phyloP scores from a whole-genome alignment of 164 flowering plant genomes.

The Echeveria elegans region DNA sequence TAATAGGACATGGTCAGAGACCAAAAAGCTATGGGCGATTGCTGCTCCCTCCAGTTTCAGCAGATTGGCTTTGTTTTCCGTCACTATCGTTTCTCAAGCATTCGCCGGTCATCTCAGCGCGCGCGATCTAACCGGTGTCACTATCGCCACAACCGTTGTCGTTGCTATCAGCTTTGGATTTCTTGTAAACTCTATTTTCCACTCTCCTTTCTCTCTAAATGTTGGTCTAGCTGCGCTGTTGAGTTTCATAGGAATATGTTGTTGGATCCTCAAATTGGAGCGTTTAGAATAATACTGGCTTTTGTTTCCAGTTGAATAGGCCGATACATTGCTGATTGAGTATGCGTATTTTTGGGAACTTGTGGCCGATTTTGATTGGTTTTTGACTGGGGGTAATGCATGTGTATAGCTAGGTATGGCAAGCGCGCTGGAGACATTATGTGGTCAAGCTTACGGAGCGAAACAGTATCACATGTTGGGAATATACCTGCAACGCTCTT shows the following conservation, averaged over 20 bases:
- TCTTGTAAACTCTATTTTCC: conserved; percentile 14
- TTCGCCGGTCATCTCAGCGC: conserved; percentile 32
- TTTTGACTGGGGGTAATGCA: background rate
- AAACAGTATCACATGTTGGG: conserved; percentile 41
- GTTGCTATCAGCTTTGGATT: conserved; percentile 25
- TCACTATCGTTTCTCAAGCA: conserved; percentile 27
- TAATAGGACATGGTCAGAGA: conserved; percentile 15
- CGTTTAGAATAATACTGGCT: no score
- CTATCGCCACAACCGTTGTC: conserved; percentile 23
- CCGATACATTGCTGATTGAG: background rate
- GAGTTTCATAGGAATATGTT: no score
- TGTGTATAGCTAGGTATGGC: conserved; percentile 45
- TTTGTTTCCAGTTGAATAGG: background rate
- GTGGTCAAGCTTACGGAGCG: conserved; percentile 55
- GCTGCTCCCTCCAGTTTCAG: conserved; percentile 29
- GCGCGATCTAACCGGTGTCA: conserved; percentile 27
- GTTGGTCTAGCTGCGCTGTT: no score
- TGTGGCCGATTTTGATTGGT: background rate
- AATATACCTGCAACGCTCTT: conserved; percentile 41
- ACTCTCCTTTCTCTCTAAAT: no score
- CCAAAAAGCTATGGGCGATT: conserved; percentile 23
- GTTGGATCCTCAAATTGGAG: background rate
- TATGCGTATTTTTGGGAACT: no score
- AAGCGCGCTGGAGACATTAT: conserved; percentile 45
- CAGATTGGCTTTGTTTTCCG: conserved; percentile 25